Conservation (phyloP, 2,329 filamentous ascomycete species). For the Seiridium unicorne region DNA sequence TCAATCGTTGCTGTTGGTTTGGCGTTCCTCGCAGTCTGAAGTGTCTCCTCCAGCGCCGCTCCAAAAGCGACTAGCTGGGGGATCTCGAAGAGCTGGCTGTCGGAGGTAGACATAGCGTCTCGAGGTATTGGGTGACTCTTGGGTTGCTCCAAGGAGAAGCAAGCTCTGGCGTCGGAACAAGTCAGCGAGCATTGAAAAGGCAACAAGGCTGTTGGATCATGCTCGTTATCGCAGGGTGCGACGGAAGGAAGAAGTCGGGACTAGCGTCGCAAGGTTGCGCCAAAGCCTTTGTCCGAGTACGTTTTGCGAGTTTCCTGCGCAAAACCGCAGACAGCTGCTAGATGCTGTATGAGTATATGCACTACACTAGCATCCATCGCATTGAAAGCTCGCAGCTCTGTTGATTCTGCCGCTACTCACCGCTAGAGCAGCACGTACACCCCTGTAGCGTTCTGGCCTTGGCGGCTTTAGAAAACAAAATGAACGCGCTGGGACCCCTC, state of each 20-base stretch:
- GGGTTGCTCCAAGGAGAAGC: conserved; percentile 11
- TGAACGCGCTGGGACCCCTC: background rate
- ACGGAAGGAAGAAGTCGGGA: background rate
- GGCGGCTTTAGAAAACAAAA: background rate
- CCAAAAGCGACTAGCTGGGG: conserved; percentile 53
- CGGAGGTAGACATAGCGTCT: conserved; percentile 47
- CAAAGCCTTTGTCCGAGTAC: background rate
- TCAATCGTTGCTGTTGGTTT: conserved; percentile 66
- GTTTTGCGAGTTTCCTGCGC: background rate
- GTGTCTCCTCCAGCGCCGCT: conserved; percentile 53
- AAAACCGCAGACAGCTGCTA: no score
- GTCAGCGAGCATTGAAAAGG: background rate
- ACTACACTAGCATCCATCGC: no score
- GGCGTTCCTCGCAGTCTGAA: conserved; percentile 55
- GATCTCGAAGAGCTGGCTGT: conserved; percentile 45
- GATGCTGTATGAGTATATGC: no score
- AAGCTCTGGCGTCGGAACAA: conserved; percentile 1
- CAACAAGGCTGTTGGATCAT: background rate
- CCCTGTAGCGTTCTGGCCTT: background rate
- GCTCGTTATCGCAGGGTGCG: background rate
- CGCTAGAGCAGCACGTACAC: background rate
- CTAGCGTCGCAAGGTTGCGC: background rate
- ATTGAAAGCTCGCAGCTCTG: no score
- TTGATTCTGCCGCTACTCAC: background rate
- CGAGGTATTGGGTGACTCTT: conserved; percentile 6